Conservation (phyloP, 371 early-diverging fungal species). For the Nosema muscidifuracis region DNA sequence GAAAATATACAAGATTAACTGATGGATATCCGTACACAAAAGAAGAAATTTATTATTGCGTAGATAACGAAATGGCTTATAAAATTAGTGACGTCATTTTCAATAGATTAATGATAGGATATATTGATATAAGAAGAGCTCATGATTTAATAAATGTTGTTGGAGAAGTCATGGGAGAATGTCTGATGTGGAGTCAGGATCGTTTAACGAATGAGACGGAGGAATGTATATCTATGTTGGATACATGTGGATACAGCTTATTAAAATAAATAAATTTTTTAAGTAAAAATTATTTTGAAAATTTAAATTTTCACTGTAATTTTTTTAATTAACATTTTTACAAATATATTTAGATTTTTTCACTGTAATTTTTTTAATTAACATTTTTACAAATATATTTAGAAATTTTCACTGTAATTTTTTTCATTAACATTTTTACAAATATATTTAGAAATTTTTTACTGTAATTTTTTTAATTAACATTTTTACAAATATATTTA, state of each 20-base stretch:
- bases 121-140: constrained; percentile 84
- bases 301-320: too few species aligned
- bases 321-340: too few species aligned
- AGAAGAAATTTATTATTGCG: constrained; percentile 84
- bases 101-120: constrained; percentile 81
- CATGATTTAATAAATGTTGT: constrained; percentile 74
- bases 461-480: too few species aligned
- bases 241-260: constrained; percentile 23
- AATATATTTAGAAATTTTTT: too few species aligned
- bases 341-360: too few species aligned
- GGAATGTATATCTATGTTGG: constrained; percentile 7
- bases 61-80: constrained; percentile 81
- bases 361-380: too few species aligned
- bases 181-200: constrained; percentile 37
- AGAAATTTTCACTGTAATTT: too few species aligned
- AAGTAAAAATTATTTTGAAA: background rate
- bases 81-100: constrained; percentile 82
- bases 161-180: constrained; percentile 67
- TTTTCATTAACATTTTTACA: too few species aligned
- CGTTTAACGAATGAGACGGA: constrained; percentile 16
- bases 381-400: too few species aligned
- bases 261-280: background rate
- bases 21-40: constrained; percentile 80
- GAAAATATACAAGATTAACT: background rate
- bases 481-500: too few species aligned